These are phyloP conservation scores for Dentipellis fragilis DNA, from an alignment of 768 basidiomycete genomes.

Conservation along the genomic window DNA sequence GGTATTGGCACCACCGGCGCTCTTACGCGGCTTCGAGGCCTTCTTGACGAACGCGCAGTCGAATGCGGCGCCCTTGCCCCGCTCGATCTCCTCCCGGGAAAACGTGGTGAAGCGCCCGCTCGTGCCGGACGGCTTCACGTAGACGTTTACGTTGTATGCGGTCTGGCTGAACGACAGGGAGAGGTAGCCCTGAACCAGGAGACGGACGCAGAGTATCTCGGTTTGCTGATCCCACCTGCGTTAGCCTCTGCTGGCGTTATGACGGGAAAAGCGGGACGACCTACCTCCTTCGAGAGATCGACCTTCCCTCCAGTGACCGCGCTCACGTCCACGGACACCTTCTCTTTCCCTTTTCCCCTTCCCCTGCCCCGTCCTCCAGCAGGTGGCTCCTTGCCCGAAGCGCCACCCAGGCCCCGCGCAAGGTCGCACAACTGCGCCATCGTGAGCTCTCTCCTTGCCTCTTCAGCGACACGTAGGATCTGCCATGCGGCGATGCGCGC, in stretches of 20 bases:
- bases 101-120: neutral
- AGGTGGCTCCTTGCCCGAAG: no score
- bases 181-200: no score
- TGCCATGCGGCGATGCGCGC: conserved; percentile 57
- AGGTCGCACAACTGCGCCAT: conserved; percentile 47
- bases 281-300: neutral
- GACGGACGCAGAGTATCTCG: no score
- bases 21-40: no score
- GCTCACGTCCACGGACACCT: conserved; percentile 41
- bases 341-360: conserved; percentile 20
- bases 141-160: neutral
- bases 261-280: neutral
- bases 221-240: neutral
- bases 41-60: neutral
- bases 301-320: conserved; percentile 25
- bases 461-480: conserved; percentile 50
- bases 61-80: neutral
- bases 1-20: no score
- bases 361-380: no score
- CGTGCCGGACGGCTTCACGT: neutral
- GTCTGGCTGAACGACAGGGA: neutral
- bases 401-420: conserved; percentile 39
- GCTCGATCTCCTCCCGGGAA: neutral
- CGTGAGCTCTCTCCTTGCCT: conserved; percentile 54
- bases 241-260: neutral